Evolutionary conservation across 2,329 filamentous ascomycete genomes (phyloP).

Genomic region (Tolypocladium sp.): DNA sequence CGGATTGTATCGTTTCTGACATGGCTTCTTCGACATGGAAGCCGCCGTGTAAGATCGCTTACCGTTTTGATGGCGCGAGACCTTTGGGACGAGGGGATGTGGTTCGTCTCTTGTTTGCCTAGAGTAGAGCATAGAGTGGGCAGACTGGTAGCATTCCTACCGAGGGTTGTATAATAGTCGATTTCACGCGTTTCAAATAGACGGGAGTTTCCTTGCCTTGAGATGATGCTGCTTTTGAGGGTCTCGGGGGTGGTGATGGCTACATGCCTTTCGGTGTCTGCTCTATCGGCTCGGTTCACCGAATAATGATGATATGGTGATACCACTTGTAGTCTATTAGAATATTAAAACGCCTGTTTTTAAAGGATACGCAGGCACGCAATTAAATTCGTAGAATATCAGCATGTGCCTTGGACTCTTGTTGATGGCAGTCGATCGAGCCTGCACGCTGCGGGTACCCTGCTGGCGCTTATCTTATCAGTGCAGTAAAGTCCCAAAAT

Average conservation of each 20-base stretch:
- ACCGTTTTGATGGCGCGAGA: background rate
- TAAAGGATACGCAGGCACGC: too few relatives aligned
- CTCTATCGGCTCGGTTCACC: too few relatives aligned
- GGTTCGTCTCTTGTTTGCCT: constrained; percentile 7
- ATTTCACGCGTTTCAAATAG: constrained; percentile 10
- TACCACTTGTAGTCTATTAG: too few relatives aligned
- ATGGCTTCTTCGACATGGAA: background rate
- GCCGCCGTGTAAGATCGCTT: background rate
- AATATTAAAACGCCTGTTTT: too few relatives aligned
- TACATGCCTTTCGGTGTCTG: too few relatives aligned
- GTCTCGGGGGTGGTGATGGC: background rate
- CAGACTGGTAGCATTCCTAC: constrained; percentile 9
- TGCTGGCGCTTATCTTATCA: constrained; percentile 2
- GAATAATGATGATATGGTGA: too few relatives aligned
- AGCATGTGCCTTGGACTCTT: background rate
- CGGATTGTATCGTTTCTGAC: background rate
- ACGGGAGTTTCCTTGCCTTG: background rate
- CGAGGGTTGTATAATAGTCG: constrained; percentile 21
- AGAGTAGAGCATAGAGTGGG: constrained; percentile 13
- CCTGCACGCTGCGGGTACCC: too few relatives aligned
- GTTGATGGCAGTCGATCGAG: too few relatives aligned
- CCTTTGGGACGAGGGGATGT: background rate
- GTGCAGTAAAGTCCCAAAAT: background rate
- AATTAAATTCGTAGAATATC: too few relatives aligned
- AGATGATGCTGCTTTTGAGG: background rate